Percentiles rank a stretch among this genome's conserved stretches.
These are phyloP conservation scores for Sphagnum contortum DNA, from an alignment of 225 moss, liverwort and hornwort species.

Conservation along the genomic window DNA sequence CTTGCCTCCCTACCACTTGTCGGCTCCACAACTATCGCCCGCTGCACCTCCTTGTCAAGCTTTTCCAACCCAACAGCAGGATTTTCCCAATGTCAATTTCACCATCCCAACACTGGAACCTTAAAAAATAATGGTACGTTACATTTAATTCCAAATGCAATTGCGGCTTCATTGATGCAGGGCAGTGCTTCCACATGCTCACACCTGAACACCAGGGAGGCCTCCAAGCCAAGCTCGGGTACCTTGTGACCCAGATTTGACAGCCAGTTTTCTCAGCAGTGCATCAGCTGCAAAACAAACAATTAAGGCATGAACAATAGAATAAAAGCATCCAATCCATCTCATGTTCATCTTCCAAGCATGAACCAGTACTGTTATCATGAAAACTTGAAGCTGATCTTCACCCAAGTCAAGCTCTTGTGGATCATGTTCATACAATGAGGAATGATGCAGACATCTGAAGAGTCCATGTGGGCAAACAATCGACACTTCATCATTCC, in stretches of 20 bases:
- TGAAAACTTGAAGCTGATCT: no score
- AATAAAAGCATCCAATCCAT: background rate
- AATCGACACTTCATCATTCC: conserved; percentile 69
- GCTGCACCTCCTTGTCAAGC: conserved; percentile 87
- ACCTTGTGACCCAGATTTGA: conserved; percentile 56
- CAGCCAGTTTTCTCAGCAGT: conserved; percentile 60
- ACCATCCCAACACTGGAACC: no score
- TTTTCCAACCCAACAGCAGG: conserved; percentile 1
- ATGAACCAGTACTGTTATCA: no score
- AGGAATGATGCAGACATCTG: conserved; percentile 72
- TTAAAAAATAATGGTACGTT: background rate
- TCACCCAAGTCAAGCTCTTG: no score
- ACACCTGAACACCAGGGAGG: conserved; percentile 92
- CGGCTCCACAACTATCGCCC: conserved; percentile 79
- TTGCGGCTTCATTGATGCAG: background rate
- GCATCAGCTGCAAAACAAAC: conserved; percentile 47
- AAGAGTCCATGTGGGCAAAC: conserved; percentile 72
- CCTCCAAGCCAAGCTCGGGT: conserved; percentile 93
- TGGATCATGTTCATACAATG: conserved; percentile 42
- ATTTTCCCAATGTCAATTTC: background rate
- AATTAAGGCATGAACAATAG: background rate
- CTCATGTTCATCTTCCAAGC: no score
- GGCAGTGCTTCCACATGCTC: background rate
- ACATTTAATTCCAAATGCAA: background rate
- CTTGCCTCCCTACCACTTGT: conserved; percentile 68